Evolutionary conservation across 306 rosid species (phyloP).

Genomic region (Pachyrhizus erosus): DNA sequence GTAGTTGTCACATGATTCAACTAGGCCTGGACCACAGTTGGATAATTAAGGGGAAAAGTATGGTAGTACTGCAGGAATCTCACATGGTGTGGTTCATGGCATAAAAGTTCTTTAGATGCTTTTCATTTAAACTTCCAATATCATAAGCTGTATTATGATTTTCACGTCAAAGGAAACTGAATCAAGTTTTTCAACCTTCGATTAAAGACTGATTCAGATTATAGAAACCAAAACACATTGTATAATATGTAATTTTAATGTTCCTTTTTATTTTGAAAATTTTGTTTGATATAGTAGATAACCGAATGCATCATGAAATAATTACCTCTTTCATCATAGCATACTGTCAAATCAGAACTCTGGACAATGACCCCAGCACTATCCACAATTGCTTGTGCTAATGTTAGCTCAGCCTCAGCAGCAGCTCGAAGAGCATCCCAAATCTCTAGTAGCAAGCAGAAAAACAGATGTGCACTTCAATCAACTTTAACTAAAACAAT

Average conservation of each 20-base stretch:
- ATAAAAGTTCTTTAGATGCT: slow-evolving; percentile 34
- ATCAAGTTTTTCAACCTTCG: slow-evolving; percentile 8
- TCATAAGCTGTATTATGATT: not conserved
- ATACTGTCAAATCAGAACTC: slow-evolving; percentile 89
- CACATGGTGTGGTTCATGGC: slow-evolving; percentile 26
- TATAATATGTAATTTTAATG: not conserved
- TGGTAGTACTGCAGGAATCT: slow-evolving; percentile 12
- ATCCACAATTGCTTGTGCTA: slow-evolving; percentile 94
- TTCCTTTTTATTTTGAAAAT: not conserved
- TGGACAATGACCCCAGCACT: slow-evolving; percentile 97
- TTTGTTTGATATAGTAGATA: not conserved
- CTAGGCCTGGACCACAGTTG: slow-evolving; percentile 43
- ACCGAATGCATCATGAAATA: slow-evolving; percentile 34
- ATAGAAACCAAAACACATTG: not conserved
- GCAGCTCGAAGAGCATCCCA: slow-evolving; percentile 99
- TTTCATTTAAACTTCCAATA: slow-evolving; percentile 3
- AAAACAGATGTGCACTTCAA: slow-evolving; percentile 45
- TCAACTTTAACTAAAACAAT: slow-evolving; percentile 23
- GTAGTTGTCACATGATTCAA: slow-evolving; percentile 41
- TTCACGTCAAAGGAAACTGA: slow-evolving; percentile 28
- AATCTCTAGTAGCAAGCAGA: slow-evolving; percentile 71
- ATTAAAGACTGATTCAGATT: not conserved
- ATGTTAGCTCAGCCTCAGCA: slow-evolving; percentile 87
- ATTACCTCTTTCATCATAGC: slow-evolving; percentile 97
- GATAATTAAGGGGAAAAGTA: slow-evolving; percentile 27